A percentile compares a stretch with the other conserved stretches of the same genome.
These are phyloP conservation scores for Cruciata laevipes DNA, from an alignment of 257 asterid species.

Conservation along the genomic window DNA sequence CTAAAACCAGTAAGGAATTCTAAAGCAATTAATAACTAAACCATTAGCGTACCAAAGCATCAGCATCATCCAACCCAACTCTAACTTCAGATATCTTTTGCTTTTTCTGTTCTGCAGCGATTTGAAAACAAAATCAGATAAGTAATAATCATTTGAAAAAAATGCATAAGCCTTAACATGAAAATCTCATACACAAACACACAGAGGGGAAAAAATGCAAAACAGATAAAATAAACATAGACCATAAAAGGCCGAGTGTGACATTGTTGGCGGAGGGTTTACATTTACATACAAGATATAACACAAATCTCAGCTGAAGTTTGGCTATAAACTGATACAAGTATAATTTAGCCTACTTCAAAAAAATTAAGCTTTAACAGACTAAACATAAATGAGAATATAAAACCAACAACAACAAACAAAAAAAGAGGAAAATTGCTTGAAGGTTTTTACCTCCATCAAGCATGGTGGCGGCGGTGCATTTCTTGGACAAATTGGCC, in stretches of 20 bases:
- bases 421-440: background rate
- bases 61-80: slow-evolving; percentile 56
- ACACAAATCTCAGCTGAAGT: background rate
- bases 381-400: background rate
- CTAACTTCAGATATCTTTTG: slow-evolving; percentile 49
- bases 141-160: slow-evolving; percentile 1
- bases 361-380: background rate
- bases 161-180: background rate
- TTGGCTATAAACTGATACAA: background rate
- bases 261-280: background rate
- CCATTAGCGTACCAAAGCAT: slow-evolving; percentile 41
- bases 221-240: too few relatives aligned
- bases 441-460: slow-evolving; percentile 51
- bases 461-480: slow-evolving; percentile 44
- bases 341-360: background rate
- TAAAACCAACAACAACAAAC: background rate
- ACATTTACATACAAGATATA: background rate
- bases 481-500: slow-evolving; percentile 54
- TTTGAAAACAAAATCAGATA: slow-evolving; percentile 10
- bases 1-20: background rate
- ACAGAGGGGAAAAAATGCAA: too few relatives aligned
- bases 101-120: slow-evolving; percentile 58
- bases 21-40: background rate
- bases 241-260: too few relatives aligned
- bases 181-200: background rate